Conservation (phyloP, 208 protist species). For the Leishmania major region DNA sequence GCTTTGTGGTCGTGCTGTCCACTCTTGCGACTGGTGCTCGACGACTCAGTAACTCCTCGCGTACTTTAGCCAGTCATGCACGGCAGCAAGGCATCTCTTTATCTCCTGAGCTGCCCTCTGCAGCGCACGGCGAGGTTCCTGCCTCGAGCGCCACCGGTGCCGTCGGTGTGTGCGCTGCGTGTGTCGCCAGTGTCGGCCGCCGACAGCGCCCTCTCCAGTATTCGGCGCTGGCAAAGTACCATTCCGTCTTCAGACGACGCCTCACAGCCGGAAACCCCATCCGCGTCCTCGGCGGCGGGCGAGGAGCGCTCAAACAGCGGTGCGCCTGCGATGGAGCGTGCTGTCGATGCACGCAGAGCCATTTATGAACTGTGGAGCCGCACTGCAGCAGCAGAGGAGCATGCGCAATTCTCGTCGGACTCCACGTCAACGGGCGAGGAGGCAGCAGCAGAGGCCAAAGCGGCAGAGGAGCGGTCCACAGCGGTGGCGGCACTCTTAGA, state of each 20-base stretch:
- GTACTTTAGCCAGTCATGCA: slow-evolving; percentile 3
- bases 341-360: slow-evolving; percentile 66
- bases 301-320: not conserved
- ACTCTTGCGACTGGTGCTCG: not conserved
- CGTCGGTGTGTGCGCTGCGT: not conserved
- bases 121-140: not conserved
- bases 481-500: slow-evolving; percentile 41
- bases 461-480: slow-evolving; percentile 31
- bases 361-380: slow-evolving; percentile 74
- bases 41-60: not conserved
- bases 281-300: not conserved
- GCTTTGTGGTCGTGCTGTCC: not conserved
- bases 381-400: slow-evolving; percentile 20
- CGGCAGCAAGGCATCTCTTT: slow-evolving; percentile 12
- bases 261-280: not conserved
- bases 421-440: slow-evolving; percentile 8
- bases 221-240: slow-evolving; percentile 14
- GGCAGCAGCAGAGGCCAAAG: slow-evolving; percentile 15
- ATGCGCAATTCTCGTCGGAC: slow-evolving; percentile 2
- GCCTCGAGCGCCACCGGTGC: not conserved
- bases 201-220: not conserved
- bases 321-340: slow-evolving; percentile 62
- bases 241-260: not conserved
- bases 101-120: slow-evolving; percentile 5
- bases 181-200: not conserved